Evolutionary conservation across 1,284 basidiomycete genomes (phyloP).

Genomic region (Anthracocystis setariae): DNA sequence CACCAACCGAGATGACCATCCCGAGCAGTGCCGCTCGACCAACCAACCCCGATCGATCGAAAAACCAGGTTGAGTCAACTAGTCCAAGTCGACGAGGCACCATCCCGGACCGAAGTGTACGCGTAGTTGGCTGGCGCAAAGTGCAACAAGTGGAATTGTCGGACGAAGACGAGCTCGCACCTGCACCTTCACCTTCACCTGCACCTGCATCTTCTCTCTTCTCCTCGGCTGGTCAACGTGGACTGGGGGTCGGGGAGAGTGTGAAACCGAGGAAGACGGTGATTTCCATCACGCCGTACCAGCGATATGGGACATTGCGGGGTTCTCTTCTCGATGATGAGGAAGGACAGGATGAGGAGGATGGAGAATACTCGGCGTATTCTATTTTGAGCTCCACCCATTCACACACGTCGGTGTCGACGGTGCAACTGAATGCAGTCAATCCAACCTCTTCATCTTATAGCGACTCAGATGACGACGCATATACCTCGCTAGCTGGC

Average conservation of each 20-base stretch:
- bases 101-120: background rate
- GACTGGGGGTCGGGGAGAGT: background rate
- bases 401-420: background rate
- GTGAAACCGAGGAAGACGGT: constrained; percentile 6
- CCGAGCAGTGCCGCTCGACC: constrained; percentile 25
- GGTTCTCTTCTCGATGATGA: background rate
- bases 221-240: background rate
- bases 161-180: constrained; percentile 31
- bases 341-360: constrained; percentile 30
- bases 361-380: constrained; percentile 12
- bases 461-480: constrained; percentile 2
- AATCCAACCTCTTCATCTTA: constrained; percentile 1
- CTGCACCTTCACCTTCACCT: too few species aligned
- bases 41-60: background rate
- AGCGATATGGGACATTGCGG: constrained; percentile 28
- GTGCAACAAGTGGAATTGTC: constrained; percentile 29
- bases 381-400: background rate
- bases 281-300: constrained; percentile 43
- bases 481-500: constrained; percentile 15
- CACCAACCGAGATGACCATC: constrained; percentile 24
- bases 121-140: constrained; percentile 10
- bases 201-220: too few species aligned
- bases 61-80: background rate
- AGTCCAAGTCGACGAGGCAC: background rate
- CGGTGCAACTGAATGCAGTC: constrained; percentile 18